A percentile compares a stretch with the other conserved stretches of the same genome.
Conservation (phyloP, 148 eudicot genomes). For the Arbutus unedo region DNA sequence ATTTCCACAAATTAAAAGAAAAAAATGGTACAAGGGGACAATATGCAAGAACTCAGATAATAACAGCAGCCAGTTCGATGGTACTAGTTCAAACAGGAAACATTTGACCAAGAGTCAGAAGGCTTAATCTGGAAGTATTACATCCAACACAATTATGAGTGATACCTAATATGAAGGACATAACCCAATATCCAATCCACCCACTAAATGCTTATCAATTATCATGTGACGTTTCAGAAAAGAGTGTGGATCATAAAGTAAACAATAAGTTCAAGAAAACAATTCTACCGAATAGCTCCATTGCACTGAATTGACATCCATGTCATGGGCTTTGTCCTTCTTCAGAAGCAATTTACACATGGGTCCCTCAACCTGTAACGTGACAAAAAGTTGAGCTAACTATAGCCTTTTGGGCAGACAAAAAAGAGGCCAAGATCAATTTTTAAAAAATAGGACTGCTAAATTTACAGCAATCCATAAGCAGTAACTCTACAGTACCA, state of each 20-base stretch:
- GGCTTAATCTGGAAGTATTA: not conserved
- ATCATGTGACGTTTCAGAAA: not conserved
- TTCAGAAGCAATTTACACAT: conserved; percentile 26
- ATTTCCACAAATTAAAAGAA: not conserved
- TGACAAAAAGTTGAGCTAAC: not conserved
- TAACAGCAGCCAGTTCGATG: not conserved
- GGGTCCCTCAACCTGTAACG: conserved; percentile 33
- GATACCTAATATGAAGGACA: not conserved
- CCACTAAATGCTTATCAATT: not conserved
- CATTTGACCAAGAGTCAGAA: not conserved
- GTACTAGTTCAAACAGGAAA: not conserved
- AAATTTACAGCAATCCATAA: not conserved
- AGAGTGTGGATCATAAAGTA: not conserved
- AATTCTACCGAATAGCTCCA: conserved; percentile 27
- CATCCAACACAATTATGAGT: not conserved
- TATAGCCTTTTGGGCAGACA: not conserved
- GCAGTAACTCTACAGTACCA: not conserved
- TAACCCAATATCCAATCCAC: not conserved
- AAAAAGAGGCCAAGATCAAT: conserved; percentile 6
- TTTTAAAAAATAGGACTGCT: not conserved
- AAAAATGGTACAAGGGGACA: not conserved
- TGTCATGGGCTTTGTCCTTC: conserved; percentile 39
- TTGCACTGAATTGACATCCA: conserved; percentile 35
- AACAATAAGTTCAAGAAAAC: not conserved
- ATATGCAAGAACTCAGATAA: not conserved